Evolutionary conservation across 306 rosid genomes (phyloP), one percentile per base, ranked within the genome.

Genomic region (Lupinus albus): DNA sequence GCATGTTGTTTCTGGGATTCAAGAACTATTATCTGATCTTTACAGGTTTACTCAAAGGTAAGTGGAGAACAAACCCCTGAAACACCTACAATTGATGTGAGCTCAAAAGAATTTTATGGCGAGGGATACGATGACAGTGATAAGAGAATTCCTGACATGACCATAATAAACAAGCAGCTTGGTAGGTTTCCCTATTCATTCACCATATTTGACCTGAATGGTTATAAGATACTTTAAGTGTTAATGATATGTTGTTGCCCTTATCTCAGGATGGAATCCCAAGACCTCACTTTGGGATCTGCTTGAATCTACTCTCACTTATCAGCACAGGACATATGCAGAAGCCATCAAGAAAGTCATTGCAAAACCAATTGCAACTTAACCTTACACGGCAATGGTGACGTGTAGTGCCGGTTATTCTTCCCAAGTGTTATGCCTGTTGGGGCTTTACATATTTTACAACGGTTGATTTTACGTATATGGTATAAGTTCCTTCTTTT

Each of bases 121-220:
- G 95, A 79, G 63, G 99, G 99, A 21, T 93, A 93, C 16, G 99
- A 93, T 50, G 97, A 93, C 15, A 90, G 99, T 44, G 97, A 93
- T 69, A 93, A 93, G 89, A 85, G 99, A 82, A 93, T 93, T 72
- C 99, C 99, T 0, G 99, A 90, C 79, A 93, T 93, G 99, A 86
- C 99, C 81, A 88, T 90, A 52, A 93, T 93, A 76, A 85, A 88
- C 80, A 84, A 7, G 80, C 99, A 93, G 68, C 97, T 93, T 13
- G 99, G 99, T 93, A 88, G 11, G 75, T 49, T 16, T 20, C 38
- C 35, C 61, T 47, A 46, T 20, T 25, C 30, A 25, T 3, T 52
- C 50, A 11, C 20, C 51, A 13, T 32, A 14, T 14, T 49, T 65
- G 68, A 50, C 46, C 59, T 21, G 67, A 6, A 20, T 47, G 50